Evolutionary conservation across 305 asterid species (phyloP).

Genomic region (Fraxinus paxiana): DNA sequence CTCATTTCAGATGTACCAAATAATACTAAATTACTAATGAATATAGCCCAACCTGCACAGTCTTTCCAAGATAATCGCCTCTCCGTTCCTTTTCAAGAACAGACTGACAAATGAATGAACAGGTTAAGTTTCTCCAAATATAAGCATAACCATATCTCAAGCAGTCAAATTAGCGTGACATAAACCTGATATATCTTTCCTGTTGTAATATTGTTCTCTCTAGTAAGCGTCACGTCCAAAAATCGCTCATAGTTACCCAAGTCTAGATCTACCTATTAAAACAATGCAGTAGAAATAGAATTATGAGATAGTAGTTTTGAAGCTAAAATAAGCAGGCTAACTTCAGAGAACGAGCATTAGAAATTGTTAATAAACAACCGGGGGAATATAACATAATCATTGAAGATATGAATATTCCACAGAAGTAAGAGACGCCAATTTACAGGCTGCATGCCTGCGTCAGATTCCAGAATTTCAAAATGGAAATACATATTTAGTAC

Average conservation of each 20-base stretch:
- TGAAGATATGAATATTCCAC: not conserved
- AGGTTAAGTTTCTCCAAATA: conserved; percentile 19
- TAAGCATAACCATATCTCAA: conserved; percentile 14
- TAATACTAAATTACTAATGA: conserved; percentile 4
- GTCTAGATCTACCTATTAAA: conserved; percentile 80
- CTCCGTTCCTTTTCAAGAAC: conserved; percentile 65
- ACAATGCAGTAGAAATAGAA: not conserved
- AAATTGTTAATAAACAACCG: not conserved
- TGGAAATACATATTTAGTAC: not conserved
- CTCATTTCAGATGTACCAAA: not conserved
- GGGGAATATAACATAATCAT: not conserved
- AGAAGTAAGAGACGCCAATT: not conserved
- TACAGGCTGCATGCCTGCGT: not conserved
- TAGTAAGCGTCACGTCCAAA: conserved; percentile 78
- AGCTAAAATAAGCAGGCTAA: conserved; percentile 1
- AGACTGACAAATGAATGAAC: conserved; percentile 50
- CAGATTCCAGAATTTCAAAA: not conserved
- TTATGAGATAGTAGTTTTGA: conserved; percentile 11
- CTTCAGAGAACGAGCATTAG: not conserved
- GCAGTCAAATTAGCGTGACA: conserved; percentile 2
- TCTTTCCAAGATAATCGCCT: conserved; percentile 78
- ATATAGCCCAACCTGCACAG: conserved; percentile 68
- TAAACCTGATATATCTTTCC: conserved; percentile 93
- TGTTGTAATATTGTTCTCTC: conserved; percentile 87
- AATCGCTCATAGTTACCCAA: conserved; percentile 90